Base-by-base conservation (phyloP, 108 stramenopile species). In the Epipyxis sp. region DNA sequence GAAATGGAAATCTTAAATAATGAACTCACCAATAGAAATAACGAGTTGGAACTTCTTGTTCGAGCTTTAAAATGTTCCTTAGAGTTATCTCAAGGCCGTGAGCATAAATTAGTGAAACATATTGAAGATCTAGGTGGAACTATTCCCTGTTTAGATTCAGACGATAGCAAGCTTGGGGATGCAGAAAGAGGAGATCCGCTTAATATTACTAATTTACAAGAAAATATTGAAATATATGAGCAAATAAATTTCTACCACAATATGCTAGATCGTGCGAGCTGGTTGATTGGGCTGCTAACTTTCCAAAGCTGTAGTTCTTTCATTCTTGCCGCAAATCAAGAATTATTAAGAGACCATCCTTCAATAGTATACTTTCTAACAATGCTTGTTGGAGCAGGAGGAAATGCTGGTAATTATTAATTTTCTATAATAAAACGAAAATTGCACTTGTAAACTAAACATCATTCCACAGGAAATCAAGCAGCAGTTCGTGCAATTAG, bases 331-430 rank as follows among this genome's bases (percentile, higher is more conserved):
- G 79, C 88, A 58, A 92, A 93, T 77, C 88, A 95, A 81, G 72
- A 69, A n/a, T 81, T 93, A 65, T 83, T 95, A 50, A 84, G 91
- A 69, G 81, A 83, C 39, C 92, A 93, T 78, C 87, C 88, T 65
- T 89, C 92, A 30, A 92, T 95, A 78, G 90, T 93, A 3, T 88
- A 90, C 62, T 95, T 92, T 72, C 83, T 95, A 2, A 93, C 89
- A 68, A 95, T 95, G 94, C 79, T 95, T 45, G 92, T 95, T 32
- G 94, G 94, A 0, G 86, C 86, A 32, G 85, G 85, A 1, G 85
- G 85, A 1, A 86, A 86, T 34, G 85, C 83, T 20, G 85, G 85
- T 27, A n/a, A 43, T 42, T 25, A 30, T 10, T 77, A 59, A 20
- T n/a, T 16, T 29, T 77, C 6, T 65, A 77, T 59, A 41, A 65